Evolutionary conservation across 768 basidiomycete species (phyloP), one percentile per base, ranked within the genome.

Genomic region (Suillus ampliporus): DNA sequence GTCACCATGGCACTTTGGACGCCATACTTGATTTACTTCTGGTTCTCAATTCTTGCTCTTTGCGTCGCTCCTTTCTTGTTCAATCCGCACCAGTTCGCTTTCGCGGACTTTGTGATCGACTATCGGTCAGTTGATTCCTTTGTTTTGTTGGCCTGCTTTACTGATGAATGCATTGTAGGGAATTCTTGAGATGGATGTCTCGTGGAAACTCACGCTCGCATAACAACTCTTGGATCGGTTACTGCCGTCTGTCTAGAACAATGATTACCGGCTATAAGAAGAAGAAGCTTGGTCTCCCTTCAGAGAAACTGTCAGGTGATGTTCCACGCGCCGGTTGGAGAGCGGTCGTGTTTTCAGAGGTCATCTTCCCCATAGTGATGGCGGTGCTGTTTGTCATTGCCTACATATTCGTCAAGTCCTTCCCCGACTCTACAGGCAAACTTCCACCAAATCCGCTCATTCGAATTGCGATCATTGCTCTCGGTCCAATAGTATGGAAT

Each of bases 221-320:
- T 77, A 92, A 86, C 70, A 99, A 98, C 76, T 97, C 97, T 5
- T 99, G 97, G 97, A 97, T 99, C 67, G 97, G 97, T 0, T 99
- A 99, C 77, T 99, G 97, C 75, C 93, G 97, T 58, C 82, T 99
- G 51, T 95, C 95, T n/a, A 84, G 97, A 57, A 99, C 97, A 19
- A 91, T 94, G 87, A 97, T 99, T 73, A 99, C 97, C 19, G 97
- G 97, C n/a, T 99, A 95, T 87, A 99, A 99, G 86, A 94, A 92
- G 82, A 98, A 99, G 84, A 88, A 88, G 68, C 87, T 99, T 7
- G 97, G 97, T 23, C 91, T 95, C 72, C 97, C 97, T 2, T 98
- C 96, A 0, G 97, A 99, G 78, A 99, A 97, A 77, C 84, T 99
- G 31, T 96, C 96, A 6, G 91, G 91, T 58, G 97, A 99, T 73